These are phyloP conservation scores for Hymenotorrendiella dingleyae DNA, from an alignment of 2,329 filamentous ascomycete species.

Conservation along the genomic window DNA sequence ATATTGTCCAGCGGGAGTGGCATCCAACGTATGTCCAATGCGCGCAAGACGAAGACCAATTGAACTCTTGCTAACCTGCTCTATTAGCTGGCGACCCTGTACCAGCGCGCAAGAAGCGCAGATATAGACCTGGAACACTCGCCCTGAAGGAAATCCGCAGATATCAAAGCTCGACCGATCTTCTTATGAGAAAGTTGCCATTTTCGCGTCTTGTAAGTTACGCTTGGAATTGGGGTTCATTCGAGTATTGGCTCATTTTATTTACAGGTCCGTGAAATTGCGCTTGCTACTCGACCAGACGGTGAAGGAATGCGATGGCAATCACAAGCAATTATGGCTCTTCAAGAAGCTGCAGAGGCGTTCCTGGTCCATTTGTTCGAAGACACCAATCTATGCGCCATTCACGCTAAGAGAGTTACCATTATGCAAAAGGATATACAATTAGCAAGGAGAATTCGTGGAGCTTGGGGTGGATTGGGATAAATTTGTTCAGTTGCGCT, in stretches of 20 bases:
- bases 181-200: slow-evolving; percentile 74
- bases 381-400: slow-evolving; percentile 90
- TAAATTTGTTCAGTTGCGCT: slow-evolving; percentile 20
- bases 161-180: slow-evolving; percentile 85
- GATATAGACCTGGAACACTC: slow-evolving; percentile 74
- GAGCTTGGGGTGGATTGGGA: slow-evolving; percentile 67
- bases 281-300: slow-evolving; percentile 54
- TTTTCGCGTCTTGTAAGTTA: slow-evolving; percentile 64
- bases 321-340: slow-evolving; percentile 84
- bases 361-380: slow-evolving; percentile 96
- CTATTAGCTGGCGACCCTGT: slow-evolving; percentile 65
- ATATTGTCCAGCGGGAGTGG: too few relatives aligned
- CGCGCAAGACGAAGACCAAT: background rate
- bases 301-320: slow-evolving; percentile 84
- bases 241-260: background rate
- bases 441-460: slow-evolving; percentile 74
- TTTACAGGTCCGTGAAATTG: slow-evolving; percentile 63
- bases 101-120: slow-evolving; percentile 53
- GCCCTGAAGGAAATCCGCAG: slow-evolving; percentile 87
- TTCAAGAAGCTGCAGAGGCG: slow-evolving; percentile 94
- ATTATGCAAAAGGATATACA: slow-evolving; percentile 99
- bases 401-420: slow-evolving; percentile 93
- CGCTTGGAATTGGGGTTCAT: slow-evolving; percentile 19
- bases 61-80: background rate
- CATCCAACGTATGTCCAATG: background rate